Evolutionary conservation across 2,329 filamentous ascomycete genomes (phyloP).

Genomic region (Colletotrichum noveboracense): DNA sequence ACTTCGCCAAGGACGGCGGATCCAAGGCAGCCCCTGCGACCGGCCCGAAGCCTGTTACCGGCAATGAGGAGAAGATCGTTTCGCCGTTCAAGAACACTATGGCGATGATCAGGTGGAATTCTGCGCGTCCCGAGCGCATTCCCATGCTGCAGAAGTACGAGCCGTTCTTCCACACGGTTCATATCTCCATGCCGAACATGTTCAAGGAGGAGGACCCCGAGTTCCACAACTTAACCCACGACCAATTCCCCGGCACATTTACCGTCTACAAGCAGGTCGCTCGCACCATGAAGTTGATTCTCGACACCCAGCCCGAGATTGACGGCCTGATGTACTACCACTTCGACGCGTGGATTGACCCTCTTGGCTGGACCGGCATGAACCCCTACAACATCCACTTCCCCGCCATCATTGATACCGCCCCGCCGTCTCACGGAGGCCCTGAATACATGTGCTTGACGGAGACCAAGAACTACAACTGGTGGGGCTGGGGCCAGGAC

Average conservation of each 20-base stretch:
- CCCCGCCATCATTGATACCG: constrained; percentile 24
- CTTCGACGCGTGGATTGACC: constrained; percentile 38
- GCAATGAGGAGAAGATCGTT: constrained; percentile 9
- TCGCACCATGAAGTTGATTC: constrained; percentile 33
- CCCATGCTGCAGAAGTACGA: constrained; percentile 30
- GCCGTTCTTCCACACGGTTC: constrained; percentile 34
- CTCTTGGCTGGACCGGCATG: constrained; percentile 29
- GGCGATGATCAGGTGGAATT: constrained; percentile 33
- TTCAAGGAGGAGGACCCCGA: constrained; percentile 16
- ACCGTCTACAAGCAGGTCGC: constrained; percentile 29
- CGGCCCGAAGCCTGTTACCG: constrained; percentile 3
- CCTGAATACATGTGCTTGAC: constrained; percentile 27
- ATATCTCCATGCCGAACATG: constrained; percentile 30
- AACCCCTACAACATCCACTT: constrained; percentile 33
- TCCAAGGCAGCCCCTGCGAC: background rate
- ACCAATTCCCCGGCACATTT: constrained; percentile 27
- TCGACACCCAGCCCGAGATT: constrained; percentile 31
- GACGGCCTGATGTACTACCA: constrained; percentile 35
- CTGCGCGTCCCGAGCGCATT: constrained; percentile 28
- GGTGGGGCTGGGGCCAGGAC: constrained; percentile 26
- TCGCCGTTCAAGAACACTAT: constrained; percentile 34
- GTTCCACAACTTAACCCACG: constrained; percentile 31
- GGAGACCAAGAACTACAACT: constrained; percentile 23
- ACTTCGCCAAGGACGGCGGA: constrained; percentile 14
- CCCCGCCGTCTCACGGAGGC: constrained; percentile 20